Percentiles rank a stretch among this genome's conserved stretches.
Evolutionary conservation across 23 red algal genomes (phyloP).

Genomic region (Gracilaria gracilis): DNA sequence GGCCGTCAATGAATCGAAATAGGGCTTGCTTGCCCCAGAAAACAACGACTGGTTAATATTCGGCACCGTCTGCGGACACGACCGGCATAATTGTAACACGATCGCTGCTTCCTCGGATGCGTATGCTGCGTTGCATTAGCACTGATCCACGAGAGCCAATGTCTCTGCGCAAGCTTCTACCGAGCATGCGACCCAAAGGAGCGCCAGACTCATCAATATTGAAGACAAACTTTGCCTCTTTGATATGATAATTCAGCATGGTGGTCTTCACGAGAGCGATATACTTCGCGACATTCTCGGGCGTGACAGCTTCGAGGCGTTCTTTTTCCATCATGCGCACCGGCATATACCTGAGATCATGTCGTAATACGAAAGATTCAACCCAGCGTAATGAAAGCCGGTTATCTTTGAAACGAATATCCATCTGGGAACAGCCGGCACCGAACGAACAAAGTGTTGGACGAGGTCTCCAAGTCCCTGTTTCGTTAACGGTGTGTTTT

Average conservation of each 20-base stretch:
- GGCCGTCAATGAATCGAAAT: neutral
- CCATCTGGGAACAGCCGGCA: neutral
- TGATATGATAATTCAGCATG: conserved; percentile 4
- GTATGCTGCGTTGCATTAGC: neutral
- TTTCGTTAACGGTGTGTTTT: neutral
- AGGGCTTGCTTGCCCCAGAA: neutral
- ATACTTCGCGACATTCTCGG: neutral
- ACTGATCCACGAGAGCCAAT: neutral
- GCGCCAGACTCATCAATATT: conserved; percentile 27
- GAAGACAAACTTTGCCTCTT: conserved; percentile 13
- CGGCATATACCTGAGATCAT: neutral
- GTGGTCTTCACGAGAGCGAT: neutral
- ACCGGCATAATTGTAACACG: conserved; percentile 19
- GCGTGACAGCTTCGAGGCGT: neutral
- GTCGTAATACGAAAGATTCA: neutral
- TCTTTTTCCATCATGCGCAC: conserved; percentile 16
- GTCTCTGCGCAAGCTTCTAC: neutral
- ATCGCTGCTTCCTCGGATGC: neutral
- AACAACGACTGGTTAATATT: neutral
- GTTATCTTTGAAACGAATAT: conserved; percentile 1
- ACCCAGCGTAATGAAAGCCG: neutral
- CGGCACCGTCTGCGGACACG: neutral
- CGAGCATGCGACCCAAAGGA: conserved; percentile 4
- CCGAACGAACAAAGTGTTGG: neutral
- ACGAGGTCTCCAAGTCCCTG: conserved; percentile 1